These are phyloP conservation scores for Coniochaeta ligniaria DNA, from an alignment of 2,329 filamentous ascomycete genomes.

Conservation along the genomic window DNA sequence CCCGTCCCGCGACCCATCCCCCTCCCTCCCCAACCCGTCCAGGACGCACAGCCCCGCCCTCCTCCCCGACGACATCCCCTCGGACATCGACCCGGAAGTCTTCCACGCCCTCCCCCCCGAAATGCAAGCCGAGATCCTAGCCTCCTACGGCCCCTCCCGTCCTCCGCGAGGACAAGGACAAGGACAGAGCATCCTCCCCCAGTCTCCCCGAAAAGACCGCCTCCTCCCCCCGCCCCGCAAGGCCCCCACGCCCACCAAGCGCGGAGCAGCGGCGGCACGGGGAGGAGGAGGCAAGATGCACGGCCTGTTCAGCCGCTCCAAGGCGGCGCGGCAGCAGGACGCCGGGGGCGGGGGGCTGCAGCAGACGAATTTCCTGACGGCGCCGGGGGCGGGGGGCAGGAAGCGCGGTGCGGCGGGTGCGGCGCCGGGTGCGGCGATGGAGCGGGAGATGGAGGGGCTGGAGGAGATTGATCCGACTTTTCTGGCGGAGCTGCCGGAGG, in stretches of 20 bases:
- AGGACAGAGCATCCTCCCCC: conserved; percentile 27
- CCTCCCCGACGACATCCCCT: conserved; percentile 40
- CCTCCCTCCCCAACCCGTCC: conserved; percentile 25
- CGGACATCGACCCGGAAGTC: conserved; percentile 79
- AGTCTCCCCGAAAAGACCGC: conserved; percentile 51
- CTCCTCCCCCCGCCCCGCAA: conserved; percentile 42
- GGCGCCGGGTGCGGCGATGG: not conserved
- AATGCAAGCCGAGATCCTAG: conserved; percentile 75
- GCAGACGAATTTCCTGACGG: conserved; percentile 63
- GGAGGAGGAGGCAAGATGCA: conserved; percentile 11
- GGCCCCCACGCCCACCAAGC: conserved; percentile 59
- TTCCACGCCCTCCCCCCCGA: conserved; percentile 79
- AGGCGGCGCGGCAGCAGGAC: conserved; percentile 33
- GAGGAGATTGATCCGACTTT: conserved; percentile 62
- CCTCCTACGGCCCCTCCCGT: conserved; percentile 48
- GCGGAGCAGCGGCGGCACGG: too few species aligned
- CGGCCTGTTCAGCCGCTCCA: conserved; percentile 31
- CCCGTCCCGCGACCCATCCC: conserved; percentile 24
- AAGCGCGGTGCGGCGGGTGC: conserved; percentile 14
- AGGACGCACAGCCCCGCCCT: conserved; percentile 29
- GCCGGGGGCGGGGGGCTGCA: conserved; percentile 50
- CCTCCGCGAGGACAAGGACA: conserved; percentile 15
- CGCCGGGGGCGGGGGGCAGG: conserved; percentile 14
- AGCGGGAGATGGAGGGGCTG: conserved; percentile 23
- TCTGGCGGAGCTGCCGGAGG: conserved; percentile 74